Conservation (phyloP, 2,329 filamentous ascomycete genomes). For the Penicillium sp. region DNA sequence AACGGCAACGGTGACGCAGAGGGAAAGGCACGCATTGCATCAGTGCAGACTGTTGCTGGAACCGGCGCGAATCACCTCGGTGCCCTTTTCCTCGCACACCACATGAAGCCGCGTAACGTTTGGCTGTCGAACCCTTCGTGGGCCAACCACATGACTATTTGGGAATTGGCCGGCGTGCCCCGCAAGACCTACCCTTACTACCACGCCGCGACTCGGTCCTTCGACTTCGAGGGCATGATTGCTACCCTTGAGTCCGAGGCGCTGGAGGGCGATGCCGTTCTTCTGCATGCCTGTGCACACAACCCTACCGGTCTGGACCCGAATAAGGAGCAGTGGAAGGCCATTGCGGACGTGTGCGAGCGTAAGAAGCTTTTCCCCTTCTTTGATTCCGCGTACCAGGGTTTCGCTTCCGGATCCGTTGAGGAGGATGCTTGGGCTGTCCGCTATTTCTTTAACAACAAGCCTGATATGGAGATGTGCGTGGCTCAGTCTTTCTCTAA, state of each 20-base stretch:
- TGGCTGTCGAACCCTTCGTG: slow-evolving; percentile 95
- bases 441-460: slow-evolving; percentile 82
- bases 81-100: slow-evolving; percentile 83
- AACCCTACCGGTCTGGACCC: slow-evolving; percentile 97
- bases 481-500: slow-evolving; percentile 63
- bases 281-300: slow-evolving; percentile 93
- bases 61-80: slow-evolving; percentile 93
- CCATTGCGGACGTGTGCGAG: slow-evolving; percentile 75
- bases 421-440: slow-evolving; percentile 83
- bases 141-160: slow-evolving; percentile 97
- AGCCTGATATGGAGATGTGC: slow-evolving; percentile 65
- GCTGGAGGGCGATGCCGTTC: slow-evolving; percentile 76
- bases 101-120: slow-evolving; percentile 72
- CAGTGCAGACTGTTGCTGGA: slow-evolving; percentile 91
- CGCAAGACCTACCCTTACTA: slow-evolving; percentile 91
- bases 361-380: slow-evolving; percentile 89
- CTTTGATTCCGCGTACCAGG: slow-evolving; percentile 97
- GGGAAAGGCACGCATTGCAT: slow-evolving; percentile 56
- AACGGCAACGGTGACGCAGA: slow-evolving; percentile 54
- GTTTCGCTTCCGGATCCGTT: slow-evolving; percentile 89
- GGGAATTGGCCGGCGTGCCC: slow-evolving; percentile 70
- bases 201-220: slow-evolving; percentile 57
- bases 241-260: slow-evolving; percentile 84
- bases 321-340: slow-evolving; percentile 87
- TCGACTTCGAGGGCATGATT: slow-evolving; percentile 60